Base-by-base conservation (phyloP, 805 yeast species). In the Komagataella mondaviorum region DNA sequence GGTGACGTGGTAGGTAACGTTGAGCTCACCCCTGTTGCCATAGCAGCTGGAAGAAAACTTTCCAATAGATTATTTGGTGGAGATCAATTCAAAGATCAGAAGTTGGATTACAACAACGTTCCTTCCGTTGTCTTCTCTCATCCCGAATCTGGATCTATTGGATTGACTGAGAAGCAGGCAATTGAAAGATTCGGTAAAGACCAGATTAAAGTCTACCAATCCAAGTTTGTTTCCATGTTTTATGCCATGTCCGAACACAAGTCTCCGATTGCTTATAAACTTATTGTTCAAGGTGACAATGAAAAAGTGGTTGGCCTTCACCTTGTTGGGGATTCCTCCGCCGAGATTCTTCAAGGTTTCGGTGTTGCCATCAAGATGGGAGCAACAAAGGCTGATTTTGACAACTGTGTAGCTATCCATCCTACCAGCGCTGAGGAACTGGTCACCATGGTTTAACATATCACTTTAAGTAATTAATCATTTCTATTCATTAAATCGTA, bases 331-430 rank as follows among this genome's bases (percentile, higher is more conserved):
- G 98, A 90, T 62, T 70, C 79, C 6, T 80, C 93, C 50, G 81
- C 96, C 36, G 99, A 93, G 69, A 90, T 93, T 53, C 76, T 93
- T 60, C 99, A 93, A 75, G 99, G 99, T 44, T 93, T 93, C 62
- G 99, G 98, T 54, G 99, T 90, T 51, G 99, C 99, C 49, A 72
- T 93, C 56, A 90, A 90, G 72, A 93, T 93, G 99, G 99, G 99
- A 39, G 99, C 99, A 46, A 93, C 99, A 44, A 93, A 93, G 74
- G 80, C 79, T 48, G 97, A 93, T 67, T 93, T 93, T 57, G 99
- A 93, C 70, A 81, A 72, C 66, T 87, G 95, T 72, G 98, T 93
- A 47, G 99, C 99, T 44, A 93, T 93, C 64, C 99, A 93, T 66
- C 99, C 99, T 56, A 93, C 99, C 1, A 81, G 95, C 57, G 99